Evolutionary conservation across 768 basidiomycete species (phyloP), one percentile per base, ranked within the genome.

Genomic region (Boletus huronensis): DNA sequence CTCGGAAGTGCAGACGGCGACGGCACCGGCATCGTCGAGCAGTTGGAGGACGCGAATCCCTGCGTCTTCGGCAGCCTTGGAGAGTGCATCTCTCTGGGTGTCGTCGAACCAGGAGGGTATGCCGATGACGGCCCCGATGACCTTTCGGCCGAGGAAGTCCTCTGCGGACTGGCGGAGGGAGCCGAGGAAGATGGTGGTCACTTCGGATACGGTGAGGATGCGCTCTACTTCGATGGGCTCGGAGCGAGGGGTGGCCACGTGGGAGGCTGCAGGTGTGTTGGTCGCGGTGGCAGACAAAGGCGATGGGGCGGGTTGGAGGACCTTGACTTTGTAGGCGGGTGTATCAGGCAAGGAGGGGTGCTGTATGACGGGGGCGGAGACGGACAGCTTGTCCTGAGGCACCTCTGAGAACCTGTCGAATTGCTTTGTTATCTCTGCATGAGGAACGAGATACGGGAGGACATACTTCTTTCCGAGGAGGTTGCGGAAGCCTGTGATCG

Each of bases 401-500:
- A 90, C 78, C 60, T 90, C 86, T 34, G 89, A 89, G 72, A 89
- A 92, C 65, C 89, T 91, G 53, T 57, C 16, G n/a, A 45, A 43
- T 38, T n/a, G 23, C 13, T 19, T 26, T 16, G 34, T 36, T 36
- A 13, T 26, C 35, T 31, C 4, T 21, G n/a, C 11, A n/a, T 39
- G 21, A 59, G 35, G 4, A 31, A 31, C 23, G 8, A 9, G 17
- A 16, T 25, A 32, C n/a, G 10, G 19, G 6, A 6, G 17, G 21
- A 73, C 82, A 26, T 54, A 95, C 88, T 85, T 93, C 79, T 93
- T 91, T 51, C 96, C 96, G 26, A 99, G 77, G 8, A 98, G 76
- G 69, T 97, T 93, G 25, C 95, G 81, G 79, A 98, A 98, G 2
- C 89, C 91, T n/a, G 83, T 84, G 64, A 98, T 94, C 17, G 95